Percentiles rank a stretch among this genome's conserved stretches.
phyloP scores from a whole-genome alignment of 768 basidiomycete species.

The Pleurotus pulmonarius region DNA sequence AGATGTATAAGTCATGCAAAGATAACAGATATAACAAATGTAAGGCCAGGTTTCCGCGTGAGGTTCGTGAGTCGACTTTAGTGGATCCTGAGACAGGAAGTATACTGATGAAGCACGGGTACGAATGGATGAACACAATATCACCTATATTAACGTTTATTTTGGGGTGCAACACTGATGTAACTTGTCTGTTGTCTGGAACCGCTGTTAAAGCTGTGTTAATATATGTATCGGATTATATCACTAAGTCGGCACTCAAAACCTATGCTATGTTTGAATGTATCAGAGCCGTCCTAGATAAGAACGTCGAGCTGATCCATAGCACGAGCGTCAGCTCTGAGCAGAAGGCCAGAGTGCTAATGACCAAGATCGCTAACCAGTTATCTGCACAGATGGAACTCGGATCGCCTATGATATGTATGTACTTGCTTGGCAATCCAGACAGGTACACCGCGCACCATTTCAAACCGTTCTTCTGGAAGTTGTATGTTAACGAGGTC shows the following conservation, averaged over 20 bases:
- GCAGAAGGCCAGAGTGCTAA: conserved; percentile 16
- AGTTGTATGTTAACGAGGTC: conserved; percentile 15
- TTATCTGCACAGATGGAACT: conserved; percentile 24
- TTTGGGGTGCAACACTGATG: conserved; percentile 29
- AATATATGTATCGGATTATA: conserved; percentile 28
- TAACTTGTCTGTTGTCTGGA: conserved; percentile 25
- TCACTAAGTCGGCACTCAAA: conserved; percentile 24
- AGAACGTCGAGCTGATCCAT: neutral
- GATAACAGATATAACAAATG: conserved; percentile 12
- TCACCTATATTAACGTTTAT: conserved; percentile 20
- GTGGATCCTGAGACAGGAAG: conserved; percentile 20
- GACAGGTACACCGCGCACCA: too few species aligned
- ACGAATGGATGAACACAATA: conserved; percentile 27
- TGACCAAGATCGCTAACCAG: conserved; percentile 25
- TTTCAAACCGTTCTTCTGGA: too few species aligned
- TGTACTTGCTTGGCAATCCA: conserved; percentile 22
- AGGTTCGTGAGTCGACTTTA: conserved; percentile 3
- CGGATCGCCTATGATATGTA: conserved; percentile 21
- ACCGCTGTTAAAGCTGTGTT: conserved; percentile 29
- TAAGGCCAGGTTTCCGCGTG: conserved; percentile 23
- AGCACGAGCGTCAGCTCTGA: neutral
- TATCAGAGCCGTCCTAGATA: conserved; percentile 11
- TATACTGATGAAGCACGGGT: conserved; percentile 21
- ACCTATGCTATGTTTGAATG: conserved; percentile 22
- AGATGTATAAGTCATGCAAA: neutral